phyloP scores from a whole-genome alignment of 2,329 filamentous ascomycete species.

The Pleurostoma richardsiae region DNA sequence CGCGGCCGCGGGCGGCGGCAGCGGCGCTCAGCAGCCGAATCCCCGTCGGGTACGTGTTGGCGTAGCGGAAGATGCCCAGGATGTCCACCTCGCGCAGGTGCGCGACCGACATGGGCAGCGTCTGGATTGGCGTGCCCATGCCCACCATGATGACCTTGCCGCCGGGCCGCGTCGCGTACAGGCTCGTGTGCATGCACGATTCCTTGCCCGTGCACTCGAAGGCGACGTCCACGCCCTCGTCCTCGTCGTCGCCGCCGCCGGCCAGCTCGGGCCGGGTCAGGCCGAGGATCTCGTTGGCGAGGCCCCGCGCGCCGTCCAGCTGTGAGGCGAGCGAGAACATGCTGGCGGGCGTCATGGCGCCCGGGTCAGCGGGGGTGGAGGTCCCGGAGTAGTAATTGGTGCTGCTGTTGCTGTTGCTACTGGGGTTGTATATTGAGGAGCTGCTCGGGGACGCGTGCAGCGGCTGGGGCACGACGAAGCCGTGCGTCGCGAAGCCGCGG shows the following conservation, averaged over 20 bases:
- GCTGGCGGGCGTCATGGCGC: conserved; percentile 37
- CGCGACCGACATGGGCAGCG: conserved; percentile 66
- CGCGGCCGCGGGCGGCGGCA: conserved; percentile 18
- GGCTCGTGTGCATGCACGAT: conserved; percentile 67
- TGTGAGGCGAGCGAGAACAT: conserved; percentile 40
- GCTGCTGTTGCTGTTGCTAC: too few species aligned
- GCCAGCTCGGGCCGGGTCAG: conserved; percentile 24
- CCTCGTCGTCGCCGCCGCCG: conserved; percentile 45
- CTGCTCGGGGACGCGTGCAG: conserved; percentile 36
- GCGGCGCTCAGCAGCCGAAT: conserved; percentile 54
- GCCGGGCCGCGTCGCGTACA: conserved; percentile 66
- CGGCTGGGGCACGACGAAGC: conserved; percentile 44
- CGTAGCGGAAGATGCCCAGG: conserved; percentile 73
- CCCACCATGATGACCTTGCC: conserved; percentile 73
- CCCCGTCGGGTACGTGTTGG: conserved; percentile 70
- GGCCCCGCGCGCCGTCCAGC: conserved; percentile 43
- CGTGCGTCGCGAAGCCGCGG: conserved; percentile 55
- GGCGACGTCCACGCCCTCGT: conserved; percentile 62
- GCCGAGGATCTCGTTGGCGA: conserved; percentile 45
- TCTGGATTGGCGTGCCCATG: conserved; percentile 75
- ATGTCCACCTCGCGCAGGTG: conserved; percentile 73
- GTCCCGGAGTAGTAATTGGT: conserved; percentile 31
- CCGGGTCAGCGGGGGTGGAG: conserved; percentile 38
- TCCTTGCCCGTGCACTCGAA: conserved; percentile 78
- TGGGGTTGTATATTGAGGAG: conserved; percentile 27